Conservation (phyloP, 768 basidiomycete genomes). For the Suillus luteus region DNA sequence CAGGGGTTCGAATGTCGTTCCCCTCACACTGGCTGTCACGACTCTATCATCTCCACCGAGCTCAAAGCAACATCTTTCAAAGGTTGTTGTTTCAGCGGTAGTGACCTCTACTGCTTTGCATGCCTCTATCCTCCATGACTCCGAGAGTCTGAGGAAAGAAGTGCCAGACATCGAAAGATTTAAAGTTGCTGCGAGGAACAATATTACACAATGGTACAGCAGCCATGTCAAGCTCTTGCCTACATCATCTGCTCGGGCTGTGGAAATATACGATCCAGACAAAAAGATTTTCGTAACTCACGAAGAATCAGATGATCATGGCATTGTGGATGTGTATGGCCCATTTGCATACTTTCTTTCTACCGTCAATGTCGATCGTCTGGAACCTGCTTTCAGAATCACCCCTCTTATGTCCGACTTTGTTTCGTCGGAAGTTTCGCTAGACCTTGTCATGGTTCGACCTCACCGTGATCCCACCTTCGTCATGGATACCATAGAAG, state of each 20-base stretch:
- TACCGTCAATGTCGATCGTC: constrained; percentile 79
- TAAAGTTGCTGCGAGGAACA: constrained; percentile 80
- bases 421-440: constrained; percentile 47
- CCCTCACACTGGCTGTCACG: constrained; percentile 58
- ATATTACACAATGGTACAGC: constrained; percentile 71
- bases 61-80: constrained; percentile 22
- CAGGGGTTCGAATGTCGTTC: constrained; percentile 35
- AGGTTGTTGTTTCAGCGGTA: constrained; percentile 61
- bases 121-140: constrained; percentile 81
- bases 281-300: constrained; percentile 49
- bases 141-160: constrained; percentile 68
- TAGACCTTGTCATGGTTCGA: constrained; percentile 78
- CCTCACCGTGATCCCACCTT: constrained; percentile 63
- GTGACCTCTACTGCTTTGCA: constrained; percentile 87
- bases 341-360: constrained; percentile 88
- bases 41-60: constrained; percentile 39
- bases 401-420: constrained; percentile 57
- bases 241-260: constrained; percentile 36
- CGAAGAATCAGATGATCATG: constrained; percentile 35
- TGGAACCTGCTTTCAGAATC: constrained; percentile 83
- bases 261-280: constrained; percentile 64
- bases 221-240: constrained; percentile 61
- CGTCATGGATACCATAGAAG: constrained; percentile 40
- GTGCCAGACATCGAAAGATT: constrained; percentile 84
- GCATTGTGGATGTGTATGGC: constrained; percentile 56